Base-by-base conservation (phyloP, 2,329 filamentous ascomycete genomes). In the Paecilomyces niveus region DNA sequence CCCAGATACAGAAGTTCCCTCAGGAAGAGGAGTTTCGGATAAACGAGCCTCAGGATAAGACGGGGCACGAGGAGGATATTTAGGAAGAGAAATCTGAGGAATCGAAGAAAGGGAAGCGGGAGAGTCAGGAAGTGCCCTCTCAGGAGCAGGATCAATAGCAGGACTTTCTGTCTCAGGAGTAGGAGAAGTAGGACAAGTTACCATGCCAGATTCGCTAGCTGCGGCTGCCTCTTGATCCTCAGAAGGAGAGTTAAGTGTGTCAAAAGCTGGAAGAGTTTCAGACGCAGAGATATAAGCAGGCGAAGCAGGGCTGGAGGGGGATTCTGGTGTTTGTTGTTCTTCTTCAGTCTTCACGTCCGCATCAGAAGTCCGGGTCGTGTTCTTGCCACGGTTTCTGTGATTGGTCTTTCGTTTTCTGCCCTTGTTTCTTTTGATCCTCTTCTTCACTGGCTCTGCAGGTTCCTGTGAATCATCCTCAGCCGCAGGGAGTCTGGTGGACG, bases 341-440 rank as follows among this genome's bases (percentile, higher is more conserved):
- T 18, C 18, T 6, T 45, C 39, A 45, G 39, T 45, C 39, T 45
- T 45, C 39, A 45, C 39, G 39, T 45, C 39, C 15, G n/a, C 39
- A 45, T 45, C n/a, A 18, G 39, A 21, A 18, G 15, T 18, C 6
- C n/a, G 39, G 39, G 39, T 67, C 11, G 74, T 65, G 3, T 70
- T 70, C 1, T 74, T 67, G 2, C 65, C 62, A 15, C 75, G 67
- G 10, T 74, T 67, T 54, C 76, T 63, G 4, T 63, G 61, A 31
- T 33, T 54, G 11, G 22, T 13, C 53, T 54, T 54, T 33, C 29
- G 18, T 21, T n/a, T 54, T 11, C 32, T 54, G 6, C 33, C 29
- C 29, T 35, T 54, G 22, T 54, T 33, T 11, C 21, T 54, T 5
- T 45, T 45, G 15, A 18, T 8, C 11, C n/a, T 54, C 21, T 54